Conservation (phyloP, 2,329 filamentous ascomycete genomes). For the Emmonsiellopsis sp. region DNA sequence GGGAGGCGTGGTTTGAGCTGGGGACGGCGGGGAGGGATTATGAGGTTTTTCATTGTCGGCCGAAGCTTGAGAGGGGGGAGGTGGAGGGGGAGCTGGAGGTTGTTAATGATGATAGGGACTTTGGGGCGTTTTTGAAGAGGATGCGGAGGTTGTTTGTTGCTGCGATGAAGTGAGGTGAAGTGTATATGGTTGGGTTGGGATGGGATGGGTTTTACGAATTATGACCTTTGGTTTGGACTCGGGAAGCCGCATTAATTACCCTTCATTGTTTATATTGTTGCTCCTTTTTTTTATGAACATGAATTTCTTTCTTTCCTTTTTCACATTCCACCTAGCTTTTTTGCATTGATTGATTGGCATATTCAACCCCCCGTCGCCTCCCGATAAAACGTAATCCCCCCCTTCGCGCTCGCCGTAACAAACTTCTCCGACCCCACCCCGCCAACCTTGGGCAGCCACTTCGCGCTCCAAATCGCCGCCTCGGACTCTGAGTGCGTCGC, state of each 20-base stretch:
- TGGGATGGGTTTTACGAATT: background rate
- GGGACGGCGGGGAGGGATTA: constrained; percentile 75
- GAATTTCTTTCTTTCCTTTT: too few relatives aligned
- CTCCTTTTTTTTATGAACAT: background rate
- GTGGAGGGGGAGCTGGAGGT: constrained; percentile 48
- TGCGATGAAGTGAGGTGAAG: constrained; percentile 38
- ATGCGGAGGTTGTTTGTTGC: constrained; percentile 54
- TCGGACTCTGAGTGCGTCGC: constrained; percentile 90
- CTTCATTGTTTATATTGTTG: too few relatives aligned
- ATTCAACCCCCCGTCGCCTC: constrained; percentile 63
- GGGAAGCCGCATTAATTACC: too few relatives aligned
- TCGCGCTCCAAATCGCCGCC: constrained; percentile 72
- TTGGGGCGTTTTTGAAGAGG: constrained; percentile 52
- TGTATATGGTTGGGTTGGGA: too few relatives aligned
- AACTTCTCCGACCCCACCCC: constrained; percentile 56
- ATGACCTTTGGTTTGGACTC: too few relatives aligned
- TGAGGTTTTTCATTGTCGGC: constrained; percentile 69
- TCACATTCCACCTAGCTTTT: background rate
- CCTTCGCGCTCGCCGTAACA: constrained; percentile 67
- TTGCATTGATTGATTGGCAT: background rate
- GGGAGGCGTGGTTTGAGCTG: constrained; percentile 89
- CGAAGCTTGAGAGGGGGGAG: constrained; percentile 49
- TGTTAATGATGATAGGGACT: constrained; percentile 52
- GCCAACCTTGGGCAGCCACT: constrained; percentile 66
- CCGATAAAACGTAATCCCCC: constrained; percentile 71